Evolutionary conservation across 768 basidiomycete genomes (phyloP), one percentile per base, ranked within the genome.

Genomic region (Dioszegia hungarica): DNA sequence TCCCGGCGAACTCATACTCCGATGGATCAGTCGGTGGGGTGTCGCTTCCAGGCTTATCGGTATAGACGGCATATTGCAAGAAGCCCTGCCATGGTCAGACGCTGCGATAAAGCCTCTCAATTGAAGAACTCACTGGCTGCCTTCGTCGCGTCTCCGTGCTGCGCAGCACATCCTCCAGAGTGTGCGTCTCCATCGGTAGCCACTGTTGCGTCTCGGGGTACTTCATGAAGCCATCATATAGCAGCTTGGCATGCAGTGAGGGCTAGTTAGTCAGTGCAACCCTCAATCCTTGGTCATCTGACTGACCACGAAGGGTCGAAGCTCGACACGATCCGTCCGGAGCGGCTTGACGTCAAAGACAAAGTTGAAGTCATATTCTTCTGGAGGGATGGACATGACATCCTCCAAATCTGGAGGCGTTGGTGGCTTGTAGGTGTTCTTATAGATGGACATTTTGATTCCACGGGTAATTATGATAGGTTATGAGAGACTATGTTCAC

Each of bases 301-400:
- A 67, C 69, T 57, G 44, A 69, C 70, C 3, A 71, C 54, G 52
- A 64, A 68, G 0, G 73, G 73, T 34, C 69, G 45, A 19, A 75
- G 51, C 36, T 70, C 62, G 2, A 75, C 63, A 24, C 67, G 53
- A 48, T 72, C 67, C 4, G 68, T 65, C 1, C 52, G 39, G 3
- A 75, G 61, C 4, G 56, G 40, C 29, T 57, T 60, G 28, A 71
- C 67, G 17, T 60, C 61, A 38, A 72, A 68, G 36, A 54, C 54
- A 36, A 58, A 75, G 61, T 75, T 75, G 49, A 57, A 56, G 49
- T 75, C 73, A 47, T 75, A 75, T 20, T 63, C 52, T 38, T 68
- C 66, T 0, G 54, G 33, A 2, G 65, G 63, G 8, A 67, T 68
- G 9, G 53, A 36, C 31, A 58, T 48, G 28, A 51, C 25, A 22